Percentiles rank a stretch among this genome's conserved stretches.
Evolutionary conservation across 441 rosid species (phyloP).

Genomic region (Bruguiera hainesii): DNA sequence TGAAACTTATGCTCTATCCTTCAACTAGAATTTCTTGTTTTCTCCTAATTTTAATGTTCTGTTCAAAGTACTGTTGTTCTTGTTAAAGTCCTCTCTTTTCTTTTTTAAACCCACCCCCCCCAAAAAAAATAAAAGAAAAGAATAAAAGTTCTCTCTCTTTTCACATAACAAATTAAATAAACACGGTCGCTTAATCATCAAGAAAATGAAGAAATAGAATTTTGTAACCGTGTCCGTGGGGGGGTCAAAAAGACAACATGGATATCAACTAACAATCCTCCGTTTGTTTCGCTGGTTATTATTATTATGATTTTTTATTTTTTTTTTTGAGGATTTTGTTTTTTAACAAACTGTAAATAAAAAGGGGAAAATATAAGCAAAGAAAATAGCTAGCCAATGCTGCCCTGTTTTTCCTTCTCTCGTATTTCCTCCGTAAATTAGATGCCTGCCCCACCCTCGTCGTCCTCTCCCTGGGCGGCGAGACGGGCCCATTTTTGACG

Average conservation of each 20-base stretch:
- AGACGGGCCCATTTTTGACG: not conserved
- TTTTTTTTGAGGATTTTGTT: too few relatives aligned
- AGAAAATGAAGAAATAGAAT: not conserved
- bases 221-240: not conserved
- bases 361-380: not conserved
- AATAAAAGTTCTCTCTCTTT: too few relatives aligned
- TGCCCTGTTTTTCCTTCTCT: not conserved
- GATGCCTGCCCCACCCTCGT: conserved; percentile 16
- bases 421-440: not conserved
- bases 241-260: not conserved
- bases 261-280: not conserved
- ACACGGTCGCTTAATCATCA: too few relatives aligned
- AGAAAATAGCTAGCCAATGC: not conserved
- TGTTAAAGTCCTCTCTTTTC: too few relatives aligned
- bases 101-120: too few relatives aligned
- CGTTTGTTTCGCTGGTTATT: not conserved
- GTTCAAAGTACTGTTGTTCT: too few relatives aligned
- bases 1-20: too few relatives aligned
- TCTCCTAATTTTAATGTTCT: too few relatives aligned
- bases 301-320: too few relatives aligned
- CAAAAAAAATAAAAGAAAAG: too few relatives aligned
- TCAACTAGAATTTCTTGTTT: too few relatives aligned
- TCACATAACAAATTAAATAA: too few relatives aligned
- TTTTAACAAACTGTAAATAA: not conserved
- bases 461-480: conserved; percentile 35